A percentile compares a stretch with the other conserved stretches of the same genome.
phyloP scores from a whole-genome alignment of 2,329 filamentous ascomycete species.

The Colletotrichum destructivum region DNA sequence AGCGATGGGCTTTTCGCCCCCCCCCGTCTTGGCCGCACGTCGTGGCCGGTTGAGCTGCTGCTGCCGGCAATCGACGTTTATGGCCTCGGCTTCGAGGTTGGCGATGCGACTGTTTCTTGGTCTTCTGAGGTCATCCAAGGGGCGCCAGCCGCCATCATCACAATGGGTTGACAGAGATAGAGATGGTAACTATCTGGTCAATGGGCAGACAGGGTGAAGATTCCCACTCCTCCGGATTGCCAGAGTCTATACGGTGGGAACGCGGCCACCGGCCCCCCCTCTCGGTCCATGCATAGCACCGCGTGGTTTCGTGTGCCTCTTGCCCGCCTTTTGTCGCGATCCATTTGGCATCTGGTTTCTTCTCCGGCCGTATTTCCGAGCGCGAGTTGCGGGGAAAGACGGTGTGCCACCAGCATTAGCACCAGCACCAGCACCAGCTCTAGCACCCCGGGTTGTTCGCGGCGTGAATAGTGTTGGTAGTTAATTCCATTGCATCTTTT shows the following conservation, averaged over 20 bases:
- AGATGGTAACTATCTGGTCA: not conserved
- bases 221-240: not conserved
- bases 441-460: not conserved
- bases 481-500: not conserved
- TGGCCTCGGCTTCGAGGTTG: not conserved
- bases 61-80: slow-evolving; percentile 18
- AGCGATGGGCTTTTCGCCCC: slow-evolving; percentile 8
- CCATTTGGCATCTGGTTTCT: slow-evolving; percentile 11
- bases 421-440: not conserved
- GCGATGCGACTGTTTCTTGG: not conserved
- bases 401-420: not conserved
- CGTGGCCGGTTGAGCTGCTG: not conserved
- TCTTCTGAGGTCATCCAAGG: not conserved
- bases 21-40: slow-evolving; percentile 31
- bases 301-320: slow-evolving; percentile 13
- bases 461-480: not conserved
- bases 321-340: slow-evolving; percentile 20
- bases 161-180: not conserved
- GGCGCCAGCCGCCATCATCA: not conserved
- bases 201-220: not conserved
- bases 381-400: slow-evolving; percentile 25
- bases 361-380: slow-evolving; percentile 1
- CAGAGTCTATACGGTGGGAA: slow-evolving; percentile 16
- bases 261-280: not conserved
- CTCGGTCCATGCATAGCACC: slow-evolving; percentile 28